Percentiles rank a stretch among this genome's conserved stretches.
Conservation (phyloP, 768 basidiomycete genomes). For the Serendipita sp. region DNA sequence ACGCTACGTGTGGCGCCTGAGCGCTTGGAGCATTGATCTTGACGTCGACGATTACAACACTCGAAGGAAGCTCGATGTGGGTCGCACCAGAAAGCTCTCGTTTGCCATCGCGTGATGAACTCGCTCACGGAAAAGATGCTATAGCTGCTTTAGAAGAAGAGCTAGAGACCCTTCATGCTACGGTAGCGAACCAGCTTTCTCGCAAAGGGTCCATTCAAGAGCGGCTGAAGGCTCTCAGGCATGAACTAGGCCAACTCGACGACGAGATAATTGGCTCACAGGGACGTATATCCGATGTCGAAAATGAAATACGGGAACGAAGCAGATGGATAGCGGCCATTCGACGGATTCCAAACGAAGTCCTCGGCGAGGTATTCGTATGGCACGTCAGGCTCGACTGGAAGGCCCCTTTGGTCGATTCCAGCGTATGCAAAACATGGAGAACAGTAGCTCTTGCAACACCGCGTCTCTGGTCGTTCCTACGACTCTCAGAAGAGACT, state of each 20-base stretch:
- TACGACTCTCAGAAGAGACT: background rate
- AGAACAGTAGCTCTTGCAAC: background rate
- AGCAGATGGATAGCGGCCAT: background rate
- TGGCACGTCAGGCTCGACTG: background rate
- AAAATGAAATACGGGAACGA: background rate
- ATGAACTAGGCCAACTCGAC: background rate
- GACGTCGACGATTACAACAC: too few species aligned
- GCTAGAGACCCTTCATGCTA: background rate
- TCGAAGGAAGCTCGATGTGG: background rate
- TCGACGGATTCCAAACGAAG: background rate
- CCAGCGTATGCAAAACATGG: background rate
- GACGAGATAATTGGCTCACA: background rate
- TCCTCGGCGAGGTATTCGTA: background rate
- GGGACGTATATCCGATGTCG: background rate
- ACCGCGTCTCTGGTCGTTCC: background rate
- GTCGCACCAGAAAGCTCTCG: background rate
- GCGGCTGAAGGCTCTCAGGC: background rate
- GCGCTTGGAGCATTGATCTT: too few species aligned
- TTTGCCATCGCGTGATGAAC: background rate
- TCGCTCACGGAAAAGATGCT: background rate
- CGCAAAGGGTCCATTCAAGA: background rate
- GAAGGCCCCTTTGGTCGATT: background rate
- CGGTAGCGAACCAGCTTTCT: background rate
- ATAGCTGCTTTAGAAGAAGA: background rate
- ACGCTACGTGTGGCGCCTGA: too few species aligned